Base-by-base conservation (phyloP, 176 grass and related monocot species). In the Hsuehochloa calcarea region DNA sequence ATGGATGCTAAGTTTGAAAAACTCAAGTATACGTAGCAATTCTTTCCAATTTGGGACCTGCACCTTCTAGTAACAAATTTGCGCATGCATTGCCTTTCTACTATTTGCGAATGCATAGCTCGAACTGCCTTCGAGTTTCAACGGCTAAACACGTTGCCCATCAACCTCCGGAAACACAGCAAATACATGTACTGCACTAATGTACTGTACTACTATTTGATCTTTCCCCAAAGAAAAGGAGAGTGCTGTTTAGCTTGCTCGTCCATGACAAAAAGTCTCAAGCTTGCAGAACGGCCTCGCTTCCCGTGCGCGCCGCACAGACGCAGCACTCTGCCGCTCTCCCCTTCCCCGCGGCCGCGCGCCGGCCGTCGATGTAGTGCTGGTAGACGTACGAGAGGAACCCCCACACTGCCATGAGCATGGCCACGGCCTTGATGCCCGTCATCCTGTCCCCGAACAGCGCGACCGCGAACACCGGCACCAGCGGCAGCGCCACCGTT, bases 341-440 rank as follows among this genome's bases (percentile, higher is more conserved):
- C 7, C 54, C 55, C 27, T 65, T 39, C 38, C 73, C 66, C 20
- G 54, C 52, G 37, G 59, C 62, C 1, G 17, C 74, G 4, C 68
- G 46, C 27, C 72, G 78, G 54, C 78, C 85, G 72, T 96, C 91
- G 34, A 96, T 26, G 91, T 94, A 92, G 46, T 92, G 88, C 70
- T 99, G 96, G 74, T 99, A 96, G 3, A 95, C 60, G 87, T 96
- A 96, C 10, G 96, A 94, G 29, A 88, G 64, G 60, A 99, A 99
- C 0, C 96, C 96, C 96, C 96, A 99, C 0, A 99, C 1, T 1
- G 93, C 96, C 68, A 99, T 93, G 80, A 98, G 79, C 83, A 98
- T 83, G 11, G 96, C 67, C 1, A 98, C 68, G 12, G 76, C 66
- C 88, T 94, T 98, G 52, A 96, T 68, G 0, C 91, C 96, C 17